Evolutionary conservation across 129 eudicot genomes (phyloP).

Genomic region (Centrapalus pauciflorus): DNA sequence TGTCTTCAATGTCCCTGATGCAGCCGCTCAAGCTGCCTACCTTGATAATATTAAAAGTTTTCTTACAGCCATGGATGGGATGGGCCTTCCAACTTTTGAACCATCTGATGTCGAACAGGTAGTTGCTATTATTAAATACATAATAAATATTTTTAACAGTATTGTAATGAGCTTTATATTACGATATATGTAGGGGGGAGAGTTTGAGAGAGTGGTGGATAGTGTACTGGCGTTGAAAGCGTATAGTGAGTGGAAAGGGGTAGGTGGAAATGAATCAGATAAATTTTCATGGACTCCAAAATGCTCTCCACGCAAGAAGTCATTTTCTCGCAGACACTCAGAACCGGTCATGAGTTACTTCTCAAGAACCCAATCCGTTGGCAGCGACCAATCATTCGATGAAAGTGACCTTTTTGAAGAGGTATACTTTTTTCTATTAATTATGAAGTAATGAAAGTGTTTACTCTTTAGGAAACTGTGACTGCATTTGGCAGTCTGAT

Average conservation of each 20-base stretch:
- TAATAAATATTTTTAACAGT: background rate
- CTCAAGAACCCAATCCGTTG: slow-evolving; percentile 39
- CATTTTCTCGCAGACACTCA: slow-evolving; percentile 40
- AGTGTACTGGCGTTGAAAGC: slow-evolving; percentile 68
- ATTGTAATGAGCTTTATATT: background rate
- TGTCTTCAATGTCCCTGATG: slow-evolving; percentile 50
- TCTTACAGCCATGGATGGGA: slow-evolving; percentile 49
- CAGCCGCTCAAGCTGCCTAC: slow-evolving; percentile 66
- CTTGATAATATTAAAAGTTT: slow-evolving; percentile 71
- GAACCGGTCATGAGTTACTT: slow-evolving; percentile 44
- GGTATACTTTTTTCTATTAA: slow-evolving; percentile 3
- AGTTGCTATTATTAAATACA: background rate
- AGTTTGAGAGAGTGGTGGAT: slow-evolving; percentile 59
- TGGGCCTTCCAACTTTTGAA: slow-evolving; percentile 79
- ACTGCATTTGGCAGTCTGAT: background rate
- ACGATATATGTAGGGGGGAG: slow-evolving; percentile 53
- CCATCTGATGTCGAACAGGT: slow-evolving; percentile 82
- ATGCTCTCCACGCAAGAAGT: slow-evolving; percentile 33
- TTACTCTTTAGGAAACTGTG: background rate
- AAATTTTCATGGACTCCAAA: slow-evolving; percentile 51
- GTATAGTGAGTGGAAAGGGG: slow-evolving; percentile 47
- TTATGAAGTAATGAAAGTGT: background rate
- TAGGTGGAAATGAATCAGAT: slow-evolving; percentile 44
- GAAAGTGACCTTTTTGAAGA: slow-evolving; percentile 33
- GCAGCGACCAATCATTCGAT: slow-evolving; percentile 18